phyloP scores from a whole-genome alignment of 768 basidiomycete species.

The Russula lepida region DNA sequence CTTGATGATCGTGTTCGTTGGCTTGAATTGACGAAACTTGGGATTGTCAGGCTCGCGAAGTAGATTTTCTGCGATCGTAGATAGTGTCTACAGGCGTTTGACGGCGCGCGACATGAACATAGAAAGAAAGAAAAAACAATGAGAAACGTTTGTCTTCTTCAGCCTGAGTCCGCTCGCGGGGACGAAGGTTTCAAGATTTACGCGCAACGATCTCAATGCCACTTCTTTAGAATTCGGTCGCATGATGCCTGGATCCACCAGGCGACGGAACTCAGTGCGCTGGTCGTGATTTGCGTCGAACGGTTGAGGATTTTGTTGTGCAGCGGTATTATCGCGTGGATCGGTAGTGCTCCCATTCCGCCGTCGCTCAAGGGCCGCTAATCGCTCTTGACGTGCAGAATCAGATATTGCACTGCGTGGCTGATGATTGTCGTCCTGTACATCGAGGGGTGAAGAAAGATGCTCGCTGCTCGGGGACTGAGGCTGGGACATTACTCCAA shows the following conservation, averaged over 20 bases:
- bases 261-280: slow-evolving; percentile 62
- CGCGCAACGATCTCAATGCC: slow-evolving; percentile 57
- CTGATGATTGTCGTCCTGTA: background rate
- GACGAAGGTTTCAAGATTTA: slow-evolving; percentile 26
- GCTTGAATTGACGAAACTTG: slow-evolving; percentile 69
- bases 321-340: background rate
- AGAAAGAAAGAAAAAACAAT: background rate
- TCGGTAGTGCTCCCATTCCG: background rate
- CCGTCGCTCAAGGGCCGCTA: slow-evolving; percentile 29
- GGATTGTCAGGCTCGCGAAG: slow-evolving; percentile 62
- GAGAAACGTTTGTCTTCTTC: background rate
- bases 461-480: background rate
- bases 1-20: slow-evolving; percentile 63
- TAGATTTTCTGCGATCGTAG: slow-evolving; percentile 65
- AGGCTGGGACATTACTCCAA: slow-evolving; percentile 2
- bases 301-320: slow-evolving; percentile 8
- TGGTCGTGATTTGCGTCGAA: slow-evolving; percentile 50
- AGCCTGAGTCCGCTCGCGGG: slow-evolving; percentile 9
- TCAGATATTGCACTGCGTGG: slow-evolving; percentile 23
- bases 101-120: background rate
- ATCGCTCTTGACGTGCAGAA: slow-evolving; percentile 51
- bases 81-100: slow-evolving; percentile 51
- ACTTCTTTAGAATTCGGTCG: slow-evolving; percentile 59
- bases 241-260: slow-evolving; percentile 72
- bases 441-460: background rate